A percentile compares a stretch with the other conserved stretches of the same genome.
Conservation (phyloP, 2,329 filamentous ascomycete genomes). For the Monilinia fructicola region DNA sequence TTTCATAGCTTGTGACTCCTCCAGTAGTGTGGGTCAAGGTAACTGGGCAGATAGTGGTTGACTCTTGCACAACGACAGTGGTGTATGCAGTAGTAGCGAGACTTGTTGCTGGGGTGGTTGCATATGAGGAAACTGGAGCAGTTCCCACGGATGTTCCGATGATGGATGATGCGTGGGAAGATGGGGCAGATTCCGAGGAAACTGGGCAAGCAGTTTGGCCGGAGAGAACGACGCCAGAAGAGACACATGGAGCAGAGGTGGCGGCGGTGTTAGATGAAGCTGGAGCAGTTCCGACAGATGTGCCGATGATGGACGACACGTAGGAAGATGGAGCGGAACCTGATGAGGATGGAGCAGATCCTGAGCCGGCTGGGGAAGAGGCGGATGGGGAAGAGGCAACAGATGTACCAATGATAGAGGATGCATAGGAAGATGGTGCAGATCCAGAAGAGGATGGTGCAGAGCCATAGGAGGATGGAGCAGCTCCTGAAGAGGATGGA, state of each 20-base stretch:
- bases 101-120: not conserved
- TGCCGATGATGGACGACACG: not conserved
- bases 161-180: not conserved
- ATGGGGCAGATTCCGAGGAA: not conserved
- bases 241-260: not conserved
- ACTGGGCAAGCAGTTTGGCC: not conserved
- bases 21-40: slow-evolving; percentile 23
- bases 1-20: not conserved
- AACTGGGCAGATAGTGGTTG: slow-evolving; percentile 40
- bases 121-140: not conserved
- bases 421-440: not conserved
- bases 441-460: not conserved
- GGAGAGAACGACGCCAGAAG: not conserved
- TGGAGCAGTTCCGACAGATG: not conserved
- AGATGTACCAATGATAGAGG: not conserved
- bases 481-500: not conserved
- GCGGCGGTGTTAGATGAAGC: not conserved
- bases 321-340: not conserved
- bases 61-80: slow-evolving; percentile 30
- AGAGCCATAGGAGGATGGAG: not conserved
- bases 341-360: not conserved
- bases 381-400: not conserved
- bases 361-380: not conserved
- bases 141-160: not conserved
- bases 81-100: slow-evolving; percentile 30